phyloP scores from a whole-genome alignment of 1,284 basidiomycete genomes.

The Fistulina hepatica region DNA sequence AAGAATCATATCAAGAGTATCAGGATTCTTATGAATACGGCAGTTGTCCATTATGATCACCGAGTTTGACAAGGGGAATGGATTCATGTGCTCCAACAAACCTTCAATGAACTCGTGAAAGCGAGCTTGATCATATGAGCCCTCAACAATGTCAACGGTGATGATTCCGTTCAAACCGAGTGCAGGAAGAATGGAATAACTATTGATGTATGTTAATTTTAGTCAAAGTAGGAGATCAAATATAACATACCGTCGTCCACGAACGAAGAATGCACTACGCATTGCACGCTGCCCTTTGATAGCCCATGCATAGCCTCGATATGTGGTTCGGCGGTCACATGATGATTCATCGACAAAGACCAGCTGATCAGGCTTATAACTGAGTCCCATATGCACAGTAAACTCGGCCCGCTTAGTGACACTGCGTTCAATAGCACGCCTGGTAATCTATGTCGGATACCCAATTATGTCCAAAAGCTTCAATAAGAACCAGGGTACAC shows the following conservation, averaged over 20 bases:
- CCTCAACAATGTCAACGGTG: conserved; percentile 12
- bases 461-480: neutral
- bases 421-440: conserved; percentile 17
- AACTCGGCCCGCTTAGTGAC: conserved; percentile 16
- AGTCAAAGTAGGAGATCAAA: neutral
- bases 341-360: conserved; percentile 27
- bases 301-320: conserved; percentile 22
- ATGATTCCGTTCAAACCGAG: conserved; percentile 16
- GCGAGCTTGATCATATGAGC: conserved; percentile 10
- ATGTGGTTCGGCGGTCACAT: conserved; percentile 19
- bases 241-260: conserved; percentile 21
- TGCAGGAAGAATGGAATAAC: conserved; percentile 17
- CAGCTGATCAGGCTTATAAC: conserved; percentile 21
- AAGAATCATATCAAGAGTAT: conserved; percentile 10
- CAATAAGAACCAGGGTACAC: neutral
- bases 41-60: conserved; percentile 15
- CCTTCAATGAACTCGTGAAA: conserved; percentile 11
- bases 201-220: neutral
- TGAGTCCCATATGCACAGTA: conserved; percentile 12
- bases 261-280: conserved; percentile 22
- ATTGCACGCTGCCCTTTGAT: conserved; percentile 17
- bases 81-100: conserved; percentile 13
- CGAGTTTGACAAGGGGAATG: conserved; percentile 9
- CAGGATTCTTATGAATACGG: conserved; percentile 11
- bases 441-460: conserved; percentile 17